Evolutionary conservation across 2,329 filamentous ascomycete species (phyloP).

Genomic region (Penicillium sclerotigenum): DNA sequence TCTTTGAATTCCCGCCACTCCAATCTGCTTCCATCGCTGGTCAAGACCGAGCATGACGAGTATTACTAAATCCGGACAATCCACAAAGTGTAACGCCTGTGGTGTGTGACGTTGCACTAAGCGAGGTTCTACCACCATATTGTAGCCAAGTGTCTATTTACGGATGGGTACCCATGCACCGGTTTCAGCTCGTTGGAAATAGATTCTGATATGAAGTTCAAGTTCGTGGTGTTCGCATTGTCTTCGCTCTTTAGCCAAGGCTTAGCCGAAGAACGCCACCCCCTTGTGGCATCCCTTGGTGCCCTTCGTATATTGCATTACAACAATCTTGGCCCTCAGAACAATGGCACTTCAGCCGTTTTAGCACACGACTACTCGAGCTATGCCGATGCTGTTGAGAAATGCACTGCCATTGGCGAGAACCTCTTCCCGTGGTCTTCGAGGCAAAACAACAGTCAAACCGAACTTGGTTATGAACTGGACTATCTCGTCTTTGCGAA

Average conservation of each 20-base stretch:
- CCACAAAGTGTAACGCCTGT: background rate
- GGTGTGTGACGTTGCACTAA: background rate
- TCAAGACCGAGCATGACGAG: background rate
- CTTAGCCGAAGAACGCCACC: background rate
- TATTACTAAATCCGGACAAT: background rate
- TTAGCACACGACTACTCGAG: conserved; percentile 15
- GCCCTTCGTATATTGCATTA: conserved; percentile 25
- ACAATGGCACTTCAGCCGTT: conserved; percentile 26
- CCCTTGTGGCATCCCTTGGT: conserved; percentile 13
- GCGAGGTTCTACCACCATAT: background rate
- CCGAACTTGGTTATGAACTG: conserved; percentile 12
- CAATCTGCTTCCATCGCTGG: background rate
- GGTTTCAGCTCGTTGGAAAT: background rate
- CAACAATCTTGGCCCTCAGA: conserved; percentile 24
- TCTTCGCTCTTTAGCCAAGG: background rate
- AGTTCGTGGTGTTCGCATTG: background rate
- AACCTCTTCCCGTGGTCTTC: conserved; percentile 15
- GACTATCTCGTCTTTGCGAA: conserved; percentile 20
- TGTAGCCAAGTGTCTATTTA: background rate
- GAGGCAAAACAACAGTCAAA: conserved; percentile 9
- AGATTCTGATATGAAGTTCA: background rate
- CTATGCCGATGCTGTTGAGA: conserved; percentile 11
- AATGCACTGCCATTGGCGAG: conserved; percentile 25
- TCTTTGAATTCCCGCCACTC: background rate
- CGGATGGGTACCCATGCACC: background rate